These are phyloP conservation scores for Salvia sclarea DNA, from an alignment of 305 asterid species.

Conservation along the genomic window DNA sequence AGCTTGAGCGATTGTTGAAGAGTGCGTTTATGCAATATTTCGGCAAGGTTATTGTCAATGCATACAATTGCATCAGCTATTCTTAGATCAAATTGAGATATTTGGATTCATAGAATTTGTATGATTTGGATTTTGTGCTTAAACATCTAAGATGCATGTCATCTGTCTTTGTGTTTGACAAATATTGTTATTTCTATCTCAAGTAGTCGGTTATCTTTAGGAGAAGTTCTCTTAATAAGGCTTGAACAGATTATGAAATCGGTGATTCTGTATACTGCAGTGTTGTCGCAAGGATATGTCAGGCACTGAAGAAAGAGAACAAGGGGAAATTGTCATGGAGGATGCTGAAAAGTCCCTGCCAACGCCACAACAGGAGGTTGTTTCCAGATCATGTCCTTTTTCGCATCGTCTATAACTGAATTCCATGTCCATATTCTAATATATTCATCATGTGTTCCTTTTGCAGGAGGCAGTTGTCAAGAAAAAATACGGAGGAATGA, in stretches of 20 bases:
- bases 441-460: not conserved
- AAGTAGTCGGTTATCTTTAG: not conserved
- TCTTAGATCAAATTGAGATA: constrained; percentile 16
- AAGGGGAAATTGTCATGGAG: constrained; percentile 51
- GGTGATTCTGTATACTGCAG: constrained; percentile 23
- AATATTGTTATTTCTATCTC: not conserved
- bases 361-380: constrained; percentile 64
- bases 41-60: not conserved
- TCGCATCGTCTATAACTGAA: not conserved
- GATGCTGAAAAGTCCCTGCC: constrained; percentile 51
- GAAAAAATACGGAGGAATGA: constrained; percentile 84
- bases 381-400: constrained; percentile 34
- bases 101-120: constrained; percentile 4
- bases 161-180: not conserved
- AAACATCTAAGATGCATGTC: not conserved
- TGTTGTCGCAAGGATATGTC: constrained; percentile 56
- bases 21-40: constrained; percentile 5
- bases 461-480: constrained; percentile 71
- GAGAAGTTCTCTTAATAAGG: constrained; percentile 17
- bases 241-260: constrained; percentile 20
- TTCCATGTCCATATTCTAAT: not conserved
- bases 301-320: constrained; percentile 71
- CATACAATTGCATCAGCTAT: constrained; percentile 1
- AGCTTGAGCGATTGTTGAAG: not conserved
- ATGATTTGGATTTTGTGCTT: not conserved